phyloP scores from a whole-genome alignment of 73 alveolate genomes.

The Paramecium tetraurelia region DNA sequence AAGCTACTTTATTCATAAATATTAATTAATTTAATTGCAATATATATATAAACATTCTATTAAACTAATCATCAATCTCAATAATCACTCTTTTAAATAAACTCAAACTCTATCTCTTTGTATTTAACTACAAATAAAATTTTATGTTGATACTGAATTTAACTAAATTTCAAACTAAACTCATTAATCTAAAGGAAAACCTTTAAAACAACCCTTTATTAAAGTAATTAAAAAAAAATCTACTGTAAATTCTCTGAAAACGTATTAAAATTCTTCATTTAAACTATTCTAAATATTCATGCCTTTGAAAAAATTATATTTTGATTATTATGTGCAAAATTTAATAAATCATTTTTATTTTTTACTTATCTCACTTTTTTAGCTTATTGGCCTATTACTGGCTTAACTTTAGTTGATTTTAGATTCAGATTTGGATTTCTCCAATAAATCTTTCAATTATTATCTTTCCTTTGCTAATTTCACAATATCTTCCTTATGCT shows the following conservation, averaged over 20 bases:
- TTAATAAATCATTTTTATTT: background rate
- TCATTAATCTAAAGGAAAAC: constrained; percentile 13
- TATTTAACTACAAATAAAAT: background rate
- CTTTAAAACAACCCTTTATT: no score
- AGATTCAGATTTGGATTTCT: background rate
- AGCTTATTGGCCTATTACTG: background rate
- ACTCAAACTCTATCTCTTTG: background rate
- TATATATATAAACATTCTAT: background rate
- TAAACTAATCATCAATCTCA: background rate
- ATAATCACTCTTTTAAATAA: background rate
- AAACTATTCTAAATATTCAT: no score
- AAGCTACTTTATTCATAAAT: background rate
- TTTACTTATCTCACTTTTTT: background rate
- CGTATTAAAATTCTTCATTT: no score
- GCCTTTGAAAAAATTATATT: no score
- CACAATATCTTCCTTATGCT: background rate
- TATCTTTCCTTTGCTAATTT: constrained; percentile 1
- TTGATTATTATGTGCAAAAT: background rate
- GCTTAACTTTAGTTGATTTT: background rate
- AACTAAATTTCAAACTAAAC: background rate
- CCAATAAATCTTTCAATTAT: constrained; percentile 2
- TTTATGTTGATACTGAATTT: background rate
- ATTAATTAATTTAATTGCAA: background rate
- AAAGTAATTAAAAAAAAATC: no score
- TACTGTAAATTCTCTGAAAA: no score